phyloP scores from a whole-genome alignment of 2,329 filamentous ascomycete genomes.

The Aspergillus sergii region DNA sequence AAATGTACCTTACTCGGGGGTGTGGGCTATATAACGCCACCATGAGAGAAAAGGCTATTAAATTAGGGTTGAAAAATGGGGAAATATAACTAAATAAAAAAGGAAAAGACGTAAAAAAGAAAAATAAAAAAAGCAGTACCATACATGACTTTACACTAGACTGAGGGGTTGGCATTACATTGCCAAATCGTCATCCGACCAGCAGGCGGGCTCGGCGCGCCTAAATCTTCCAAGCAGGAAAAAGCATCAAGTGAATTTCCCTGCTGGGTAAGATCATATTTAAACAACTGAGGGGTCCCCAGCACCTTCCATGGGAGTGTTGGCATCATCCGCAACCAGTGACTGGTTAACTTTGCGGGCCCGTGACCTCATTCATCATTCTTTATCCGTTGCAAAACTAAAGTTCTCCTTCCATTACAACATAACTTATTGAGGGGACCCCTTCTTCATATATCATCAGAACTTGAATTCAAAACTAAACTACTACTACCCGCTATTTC shows the following conservation, averaged over 20 bases:
- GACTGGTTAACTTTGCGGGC: conserved; percentile 11
- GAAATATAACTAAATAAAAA: not conserved
- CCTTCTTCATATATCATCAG: not conserved
- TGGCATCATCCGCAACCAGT: conserved; percentile 14
- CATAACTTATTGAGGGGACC: not conserved
- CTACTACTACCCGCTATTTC: not conserved
- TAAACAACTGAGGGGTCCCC: not conserved
- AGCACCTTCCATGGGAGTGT: conserved; percentile 3
- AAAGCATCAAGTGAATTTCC: not conserved
- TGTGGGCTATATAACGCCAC: not conserved
- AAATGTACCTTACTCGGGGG: not conserved
- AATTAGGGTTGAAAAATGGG: not conserved
- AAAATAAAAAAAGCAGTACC: not conserved
- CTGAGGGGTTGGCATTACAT: conserved; percentile 7
- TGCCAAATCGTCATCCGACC: conserved; percentile 4
- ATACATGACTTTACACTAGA: not conserved
- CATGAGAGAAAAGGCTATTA: not conserved
- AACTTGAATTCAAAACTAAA: not conserved
- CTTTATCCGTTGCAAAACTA: not conserved
- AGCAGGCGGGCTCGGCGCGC: not conserved
- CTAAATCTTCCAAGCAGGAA: not conserved
- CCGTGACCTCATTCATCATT: conserved; percentile 7
- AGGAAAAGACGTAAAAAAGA: too few relatives aligned
- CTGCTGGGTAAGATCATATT: not conserved
- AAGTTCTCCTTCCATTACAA: not conserved